Percentiles rank a stretch among this genome's conserved stretches.
Conservation (phyloP, 1,284 basidiomycete genomes). For the Tilletia walkeri region DNA sequence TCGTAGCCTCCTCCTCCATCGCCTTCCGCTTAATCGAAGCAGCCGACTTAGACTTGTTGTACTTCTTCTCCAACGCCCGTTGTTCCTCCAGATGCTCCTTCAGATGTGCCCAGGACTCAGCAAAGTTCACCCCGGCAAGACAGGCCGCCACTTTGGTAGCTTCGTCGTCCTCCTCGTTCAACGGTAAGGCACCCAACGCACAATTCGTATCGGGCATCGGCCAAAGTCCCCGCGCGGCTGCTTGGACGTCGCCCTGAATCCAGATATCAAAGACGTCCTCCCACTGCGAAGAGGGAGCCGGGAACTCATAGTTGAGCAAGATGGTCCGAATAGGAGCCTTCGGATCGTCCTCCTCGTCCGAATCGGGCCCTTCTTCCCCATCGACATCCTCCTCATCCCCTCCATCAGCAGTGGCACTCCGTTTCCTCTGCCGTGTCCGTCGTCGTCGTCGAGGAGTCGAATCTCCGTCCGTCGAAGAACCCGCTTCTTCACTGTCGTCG, state of each 20-base stretch:
- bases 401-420: conserved; percentile 15
- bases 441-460: background rate
- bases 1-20: background rate
- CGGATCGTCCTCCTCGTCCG: conserved; percentile 35
- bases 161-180: conserved; percentile 2
- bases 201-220: conserved; percentile 5
- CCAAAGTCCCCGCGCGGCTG: conserved; percentile 42
- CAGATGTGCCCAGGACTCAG: background rate
- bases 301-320: conserved; percentile 86
- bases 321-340: conserved; percentile 66
- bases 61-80: background rate
- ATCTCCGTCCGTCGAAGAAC: conserved; percentile 1
- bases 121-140: background rate
- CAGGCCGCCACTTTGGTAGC: background rate
- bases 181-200: background rate
- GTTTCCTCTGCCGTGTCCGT: background rate
- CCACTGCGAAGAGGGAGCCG: conserved; percentile 80
- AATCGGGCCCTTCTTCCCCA: conserved; percentile 22
- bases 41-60: background rate
- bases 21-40: background rate
- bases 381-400: conserved; percentile 19
- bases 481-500: conserved; percentile 27
- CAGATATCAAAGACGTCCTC: conserved; percentile 87
- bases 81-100: conserved; percentile 14
- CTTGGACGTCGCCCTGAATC: conserved; percentile 83